Percentiles rank a stretch among this genome's conserved stretches.
Evolutionary conservation across 805 yeast genomes (phyloP).

Genomic region (Starmera amethionina): DNA sequence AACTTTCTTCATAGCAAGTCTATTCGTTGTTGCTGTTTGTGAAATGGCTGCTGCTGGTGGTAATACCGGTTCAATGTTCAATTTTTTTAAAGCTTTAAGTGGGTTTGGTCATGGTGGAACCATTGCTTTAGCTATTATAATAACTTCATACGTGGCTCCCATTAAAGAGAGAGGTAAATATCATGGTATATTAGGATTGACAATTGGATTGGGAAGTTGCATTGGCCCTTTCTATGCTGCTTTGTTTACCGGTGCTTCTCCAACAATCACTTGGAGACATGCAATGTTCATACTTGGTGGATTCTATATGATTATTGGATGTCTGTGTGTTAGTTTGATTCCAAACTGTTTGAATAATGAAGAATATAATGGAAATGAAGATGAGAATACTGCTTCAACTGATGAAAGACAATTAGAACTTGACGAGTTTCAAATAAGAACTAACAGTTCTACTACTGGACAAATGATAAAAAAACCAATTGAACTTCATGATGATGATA

Average conservation of each 20-base stretch:
- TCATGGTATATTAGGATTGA: constrained; percentile 42
- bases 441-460: too few relatives aligned
- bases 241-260: constrained; percentile 20
- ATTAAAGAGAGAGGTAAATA: constrained; percentile 42
- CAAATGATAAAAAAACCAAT: too few relatives aligned
- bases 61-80: constrained; percentile 34
- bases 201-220: constrained; percentile 37
- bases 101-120: constrained; percentile 49
- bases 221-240: constrained; percentile 33
- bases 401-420: too few relatives aligned
- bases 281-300: constrained; percentile 29
- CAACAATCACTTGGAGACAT: constrained; percentile 24
- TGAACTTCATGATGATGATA: too few relatives aligned
- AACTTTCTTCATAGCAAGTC: constrained; percentile 26
- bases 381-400: too few relatives aligned
- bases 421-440: too few relatives aligned
- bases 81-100: constrained; percentile 39
- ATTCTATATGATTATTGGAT: constrained; percentile 16
- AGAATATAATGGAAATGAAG: too few relatives aligned
- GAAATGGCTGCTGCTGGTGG: constrained; percentile 41
- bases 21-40: constrained; percentile 28
- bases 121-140: constrained; percentile 38
- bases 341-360: constrained; percentile 8
- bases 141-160: constrained; percentile 42
- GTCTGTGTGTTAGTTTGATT: constrained; percentile 22